A percentile compares a stretch with the other conserved stretches of the same genome.
These are phyloP conservation scores for Colletotrichum truncatum DNA, from an alignment of 2,329 filamentous ascomycete species.

Conservation along the genomic window DNA sequence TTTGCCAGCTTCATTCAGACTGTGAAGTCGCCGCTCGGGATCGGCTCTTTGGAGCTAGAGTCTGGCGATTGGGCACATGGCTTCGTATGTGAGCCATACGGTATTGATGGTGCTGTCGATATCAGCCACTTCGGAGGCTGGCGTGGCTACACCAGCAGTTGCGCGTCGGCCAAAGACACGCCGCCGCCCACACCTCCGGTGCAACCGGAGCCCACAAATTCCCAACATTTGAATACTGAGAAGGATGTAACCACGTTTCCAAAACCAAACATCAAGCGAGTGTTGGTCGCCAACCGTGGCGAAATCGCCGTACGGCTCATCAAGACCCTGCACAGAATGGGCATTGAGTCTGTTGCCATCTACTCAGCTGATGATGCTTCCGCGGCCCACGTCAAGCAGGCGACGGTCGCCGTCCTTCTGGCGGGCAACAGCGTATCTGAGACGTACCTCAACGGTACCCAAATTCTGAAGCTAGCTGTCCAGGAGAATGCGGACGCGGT, in stretches of 20 bases:
- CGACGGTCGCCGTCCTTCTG: conserved; percentile 72
- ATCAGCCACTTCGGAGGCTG: conserved; percentile 43
- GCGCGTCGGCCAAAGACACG: too few species aligned
- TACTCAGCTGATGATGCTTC: conserved; percentile 71
- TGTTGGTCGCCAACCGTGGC: conserved; percentile 77
- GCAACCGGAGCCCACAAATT: too few species aligned
- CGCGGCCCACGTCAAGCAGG: conserved; percentile 75
- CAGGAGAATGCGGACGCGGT: conserved; percentile 64
- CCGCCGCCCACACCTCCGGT: too few species aligned
- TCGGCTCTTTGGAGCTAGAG: conserved; percentile 45
- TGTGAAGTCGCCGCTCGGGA: conserved; percentile 42
- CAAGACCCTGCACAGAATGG: conserved; percentile 71
- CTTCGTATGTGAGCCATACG: conserved; percentile 47
- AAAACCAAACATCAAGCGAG: conserved; percentile 26
- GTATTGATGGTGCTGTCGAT: conserved; percentile 40
- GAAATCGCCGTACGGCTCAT: conserved; percentile 80
- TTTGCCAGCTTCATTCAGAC: conserved; percentile 44
- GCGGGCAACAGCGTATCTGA: conserved; percentile 52
- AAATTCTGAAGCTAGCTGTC: too few species aligned
- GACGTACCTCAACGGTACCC: conserved; percentile 74
- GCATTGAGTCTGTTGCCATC: conserved; percentile 74
- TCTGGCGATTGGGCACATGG: conserved; percentile 45
- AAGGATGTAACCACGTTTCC: background rate
- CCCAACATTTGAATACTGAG: too few species aligned
- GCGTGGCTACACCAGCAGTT: conserved; percentile 36